A percentile compares a stretch with the other conserved stretches of the same genome.
Conservation (phyloP, 2,329 filamentous ascomycete genomes). For the Epichloe uncinata region DNA sequence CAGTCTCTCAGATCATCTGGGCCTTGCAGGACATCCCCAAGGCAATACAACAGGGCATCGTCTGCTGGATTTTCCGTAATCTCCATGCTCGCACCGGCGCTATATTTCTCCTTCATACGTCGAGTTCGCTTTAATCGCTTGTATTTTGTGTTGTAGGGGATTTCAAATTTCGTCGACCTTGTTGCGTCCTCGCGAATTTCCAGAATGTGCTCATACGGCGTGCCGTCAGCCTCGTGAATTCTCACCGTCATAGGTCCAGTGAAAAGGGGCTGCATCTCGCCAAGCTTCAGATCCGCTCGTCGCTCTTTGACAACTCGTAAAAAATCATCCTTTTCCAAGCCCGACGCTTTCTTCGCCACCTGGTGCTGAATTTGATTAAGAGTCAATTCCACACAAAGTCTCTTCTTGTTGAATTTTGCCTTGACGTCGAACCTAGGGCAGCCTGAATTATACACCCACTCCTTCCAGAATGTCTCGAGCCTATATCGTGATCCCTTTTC, state of each 20-base stretch:
- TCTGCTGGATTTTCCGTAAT: conserved; percentile 53
- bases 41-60: conserved; percentile 75
- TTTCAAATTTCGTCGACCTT: conserved; percentile 68
- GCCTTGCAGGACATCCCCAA: conserved; percentile 79
- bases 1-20: conserved; percentile 73
- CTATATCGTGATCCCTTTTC: conserved; percentile 82
- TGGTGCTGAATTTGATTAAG: conserved; percentile 62
- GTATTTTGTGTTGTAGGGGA: conserved; percentile 98
- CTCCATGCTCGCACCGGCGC: conserved; percentile 44
- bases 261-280: conserved; percentile 64
- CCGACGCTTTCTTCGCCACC: conserved; percentile 22
- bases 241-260: conserved; percentile 95
- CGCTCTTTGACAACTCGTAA: conserved; percentile 76
- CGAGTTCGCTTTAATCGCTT: conserved; percentile 87
- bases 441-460: conserved; percentile 82
- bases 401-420: conserved; percentile 95
- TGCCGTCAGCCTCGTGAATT: conserved; percentile 96
- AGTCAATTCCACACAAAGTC: conserved; percentile 82
- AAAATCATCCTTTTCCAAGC: conserved; percentile 66
- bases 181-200: conserved; percentile 81
- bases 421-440: conserved; percentile 79
- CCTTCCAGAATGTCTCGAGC: conserved; percentile 80
- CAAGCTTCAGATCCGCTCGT: conserved; percentile 52
- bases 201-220: conserved; percentile 94
- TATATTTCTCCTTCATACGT: conserved; percentile 62